Evolutionary conservation across 2,329 filamentous ascomycete genomes (phyloP), one percentile per base, ranked within the genome.

Genomic region (Fusarium buxicola): DNA sequence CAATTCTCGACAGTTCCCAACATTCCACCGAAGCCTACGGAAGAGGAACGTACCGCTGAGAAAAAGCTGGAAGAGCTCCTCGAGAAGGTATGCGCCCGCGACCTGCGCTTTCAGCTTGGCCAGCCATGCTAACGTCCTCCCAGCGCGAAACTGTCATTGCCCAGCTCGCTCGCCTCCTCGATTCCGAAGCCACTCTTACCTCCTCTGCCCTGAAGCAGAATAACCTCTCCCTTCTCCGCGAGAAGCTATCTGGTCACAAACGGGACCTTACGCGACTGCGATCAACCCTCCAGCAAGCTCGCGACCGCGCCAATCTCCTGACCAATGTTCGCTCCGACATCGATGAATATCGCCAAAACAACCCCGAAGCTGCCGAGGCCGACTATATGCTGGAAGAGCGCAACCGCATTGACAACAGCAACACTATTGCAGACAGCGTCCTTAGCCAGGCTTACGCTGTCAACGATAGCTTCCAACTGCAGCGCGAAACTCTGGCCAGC

Each of bases 381-480:
- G 94, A 99, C 60, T 99, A 98, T 81, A 97, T 99, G 94, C 85
- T 99, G 25, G 90, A 92, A 70, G 95, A 99, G 83, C 86, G 95
- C 47, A 81, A 83, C 61, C 86, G 91, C 64, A 87, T 99, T 73
- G 95, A 99, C 74, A 90, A 92, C 74, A 96, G 92, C 72, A 91
- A 98, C 77, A 90, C 87, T 68, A 89, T 96, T 82, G 90, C 92
- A 43, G 95, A 99, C 76, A 91, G 87, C 62, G 93, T 99, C 30
- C 83, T 99, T 58, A 94, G 90, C 74, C 95, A 98, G 81, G 95
- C 95, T 8, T 99, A 99, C 78, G 94, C 94, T 10, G 92, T 98
- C 49, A 96, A 97, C 74, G 93, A 98, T 79, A 94, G 84, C 76
- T 98, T 99, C 75, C 84, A 86, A 12, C 72, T 93, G 53, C 95